A percentile compares a stretch with the other conserved stretches of the same genome.
These are phyloP conservation scores for Tetrahymena malaccensis DNA, from an alignment of 73 alveolate species.

Conservation along the genomic window DNA sequence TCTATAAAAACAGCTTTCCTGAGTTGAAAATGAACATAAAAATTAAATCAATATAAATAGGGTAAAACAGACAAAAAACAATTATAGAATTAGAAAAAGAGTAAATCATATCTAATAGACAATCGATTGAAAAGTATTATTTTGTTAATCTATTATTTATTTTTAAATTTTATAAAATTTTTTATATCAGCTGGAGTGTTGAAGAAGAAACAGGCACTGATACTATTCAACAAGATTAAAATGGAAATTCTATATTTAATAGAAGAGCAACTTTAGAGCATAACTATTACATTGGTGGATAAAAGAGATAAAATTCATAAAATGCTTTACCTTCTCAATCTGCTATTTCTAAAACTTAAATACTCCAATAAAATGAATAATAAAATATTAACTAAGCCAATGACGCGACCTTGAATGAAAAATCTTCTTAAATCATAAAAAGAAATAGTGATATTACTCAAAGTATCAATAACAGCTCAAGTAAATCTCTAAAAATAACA, in stretches of 20 bases:
- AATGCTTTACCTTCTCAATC: background rate
- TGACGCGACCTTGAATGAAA: background rate
- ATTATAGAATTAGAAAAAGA: background rate
- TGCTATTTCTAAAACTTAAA: background rate
- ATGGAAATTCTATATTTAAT: background rate
- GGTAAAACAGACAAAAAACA: background rate
- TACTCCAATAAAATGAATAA: background rate
- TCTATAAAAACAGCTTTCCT: background rate
- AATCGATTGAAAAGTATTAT: background rate
- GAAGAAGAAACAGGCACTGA: background rate
- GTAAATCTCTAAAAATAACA: background rate
- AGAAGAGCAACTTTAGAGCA: background rate
- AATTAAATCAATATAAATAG: background rate
- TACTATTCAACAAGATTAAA: background rate
- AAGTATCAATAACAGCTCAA: background rate
- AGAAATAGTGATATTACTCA: background rate
- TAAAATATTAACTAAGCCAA: background rate
- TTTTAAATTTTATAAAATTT: background rate
- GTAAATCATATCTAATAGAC: background rate
- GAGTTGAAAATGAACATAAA: background rate
- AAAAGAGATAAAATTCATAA: background rate
- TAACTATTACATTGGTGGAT: background rate
- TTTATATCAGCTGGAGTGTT: background rate
- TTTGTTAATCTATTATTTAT: background rate
- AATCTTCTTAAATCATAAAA: background rate